These are phyloP conservation scores for Hypoxylon subgilvum DNA, from an alignment of 495 filamentous ascomycete genomes.

Conservation along the genomic window DNA sequence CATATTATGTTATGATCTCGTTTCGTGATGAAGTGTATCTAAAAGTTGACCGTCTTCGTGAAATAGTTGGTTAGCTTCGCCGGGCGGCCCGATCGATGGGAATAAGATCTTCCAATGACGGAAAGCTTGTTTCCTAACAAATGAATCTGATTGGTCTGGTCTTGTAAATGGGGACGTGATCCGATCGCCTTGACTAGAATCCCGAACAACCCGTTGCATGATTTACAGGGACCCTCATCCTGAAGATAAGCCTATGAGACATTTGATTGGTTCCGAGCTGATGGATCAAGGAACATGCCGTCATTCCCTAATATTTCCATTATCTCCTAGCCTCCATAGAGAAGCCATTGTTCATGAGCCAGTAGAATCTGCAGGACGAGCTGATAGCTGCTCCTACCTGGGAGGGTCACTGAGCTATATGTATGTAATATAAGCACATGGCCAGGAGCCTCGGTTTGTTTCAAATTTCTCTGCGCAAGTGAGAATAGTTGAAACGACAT, in stretches of 20 bases:
- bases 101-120: conserved; percentile 16
- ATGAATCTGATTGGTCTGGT: not conserved
- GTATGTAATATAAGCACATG: conserved; percentile 11
- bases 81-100: conserved; percentile 5
- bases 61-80: not conserved
- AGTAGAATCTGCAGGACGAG: conserved; percentile 10
- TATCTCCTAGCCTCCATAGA: conserved; percentile 13
- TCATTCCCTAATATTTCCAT: conserved; percentile 11
- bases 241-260: conserved; percentile 21
- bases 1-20: too few relatives aligned
- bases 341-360: conserved; percentile 12
- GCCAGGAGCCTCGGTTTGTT: conserved; percentile 7
- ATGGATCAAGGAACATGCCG: conserved; percentile 7
- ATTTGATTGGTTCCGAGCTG: conserved; percentile 12
- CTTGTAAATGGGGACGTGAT: conserved; percentile 13
- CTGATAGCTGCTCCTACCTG: not conserved
- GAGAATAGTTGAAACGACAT: conserved; percentile 4
- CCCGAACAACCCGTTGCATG: conserved; percentile 7
- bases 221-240: conserved; percentile 6
- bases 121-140: conserved; percentile 3
- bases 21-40: too few relatives aligned
- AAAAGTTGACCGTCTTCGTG: too few relatives aligned
- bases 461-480: conserved; percentile 9
- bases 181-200: conserved; percentile 10
- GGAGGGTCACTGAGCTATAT: conserved; percentile 5